Evolutionary conservation across 2,329 filamentous ascomycete genomes (phyloP), one percentile per base, ranked within the genome.

Genomic region (Colletotrichum chrysophilum): DNA sequence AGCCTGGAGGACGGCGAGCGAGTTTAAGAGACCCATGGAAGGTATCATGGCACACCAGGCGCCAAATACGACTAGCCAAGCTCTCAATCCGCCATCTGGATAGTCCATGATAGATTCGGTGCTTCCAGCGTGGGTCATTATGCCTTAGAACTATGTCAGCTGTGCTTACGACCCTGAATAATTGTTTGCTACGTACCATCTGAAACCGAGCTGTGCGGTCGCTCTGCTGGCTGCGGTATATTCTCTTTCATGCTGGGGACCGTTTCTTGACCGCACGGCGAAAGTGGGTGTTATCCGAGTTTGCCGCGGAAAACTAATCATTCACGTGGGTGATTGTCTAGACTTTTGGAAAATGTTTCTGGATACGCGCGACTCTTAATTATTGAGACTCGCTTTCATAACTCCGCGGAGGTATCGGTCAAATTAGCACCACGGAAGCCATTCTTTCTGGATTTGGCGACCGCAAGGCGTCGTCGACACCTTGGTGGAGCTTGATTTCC

Each of bases 11-110:
- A 92, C 91, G 4, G 92, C 93, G 24, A 93, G 85, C 68, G 89
- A 90, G 81, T 93, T 93, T 84, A 94, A 89, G 67, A 94, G 87
- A 0, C 94, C 93, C 75, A 95, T 91, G 5, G 89, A 88, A 5
- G 91, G 90, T 76, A 92, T 85, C 80, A 95, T 90, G 12, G 91
- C 92, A 75, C 89, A 89, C 83, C 94, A 95, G 8, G 90, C 91
- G n/a, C 94, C 94, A 6, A 94, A 82, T 2, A 95, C 93, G 21
- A 94, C 93, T 6, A 92, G 84, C 92, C 93, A 95, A 73, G 92
- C 93, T 78, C 88, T 82, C 10, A 88, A 80, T 3, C 94, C 94
- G 28, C 94, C 93, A 85, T 95, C 94, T 1, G 93, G 94, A 79
- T 94, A 94, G 5, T 76, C 26, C n/a, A 13, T 4, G n/a, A 52